Conservation (phyloP, 768 basidiomycete species). For the Gelatoporia subvermispora region DNA sequence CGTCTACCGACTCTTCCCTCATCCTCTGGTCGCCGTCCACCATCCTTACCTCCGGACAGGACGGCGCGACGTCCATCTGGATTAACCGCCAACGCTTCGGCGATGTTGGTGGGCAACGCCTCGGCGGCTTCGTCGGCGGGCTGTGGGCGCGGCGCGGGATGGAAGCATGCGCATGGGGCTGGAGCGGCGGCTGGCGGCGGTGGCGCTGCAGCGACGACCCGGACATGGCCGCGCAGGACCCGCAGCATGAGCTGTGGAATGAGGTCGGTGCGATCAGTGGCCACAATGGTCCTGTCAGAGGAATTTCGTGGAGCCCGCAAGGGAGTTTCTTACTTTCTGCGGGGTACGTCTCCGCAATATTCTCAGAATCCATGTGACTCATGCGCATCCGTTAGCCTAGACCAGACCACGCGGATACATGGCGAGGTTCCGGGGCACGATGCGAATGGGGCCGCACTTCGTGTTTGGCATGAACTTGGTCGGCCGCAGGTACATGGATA, state of each 20-base stretch:
- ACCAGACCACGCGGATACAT: constrained; percentile 91
- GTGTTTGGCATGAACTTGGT: constrained; percentile 79
- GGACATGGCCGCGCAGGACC: constrained; percentile 5
- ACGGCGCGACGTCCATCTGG: constrained; percentile 69
- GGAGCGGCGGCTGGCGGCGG: constrained; percentile 91
- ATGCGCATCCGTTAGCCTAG: constrained; percentile 45
- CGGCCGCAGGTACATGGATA: constrained; percentile 98
- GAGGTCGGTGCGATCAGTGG: constrained; percentile 82
- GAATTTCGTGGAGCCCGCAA: constrained; percentile 80
- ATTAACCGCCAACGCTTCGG: constrained; percentile 89
- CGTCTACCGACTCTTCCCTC: constrained; percentile 91
- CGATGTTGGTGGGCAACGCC: constrained; percentile 85
- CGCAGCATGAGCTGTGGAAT: constrained; percentile 51
- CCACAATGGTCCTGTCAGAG: constrained; percentile 75
- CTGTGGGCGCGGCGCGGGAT: constrained; percentile 64
- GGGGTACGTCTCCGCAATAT: constrained; percentile 45
- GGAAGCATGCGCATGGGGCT: constrained; percentile 82
- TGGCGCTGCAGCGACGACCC: constrained; percentile 49
- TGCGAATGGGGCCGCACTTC: constrained; percentile 8
- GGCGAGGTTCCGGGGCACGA: constrained; percentile 39
- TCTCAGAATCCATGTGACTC: not conserved
- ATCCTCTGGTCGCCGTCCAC: constrained; percentile 89
- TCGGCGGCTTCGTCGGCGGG: constrained; percentile 90
- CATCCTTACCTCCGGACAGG: constrained; percentile 29
- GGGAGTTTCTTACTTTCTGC: constrained; percentile 85